These are phyloP conservation scores for Aspergillus steynii DNA, from an alignment of 495 filamentous ascomycete genomes.

Conservation along the genomic window DNA sequence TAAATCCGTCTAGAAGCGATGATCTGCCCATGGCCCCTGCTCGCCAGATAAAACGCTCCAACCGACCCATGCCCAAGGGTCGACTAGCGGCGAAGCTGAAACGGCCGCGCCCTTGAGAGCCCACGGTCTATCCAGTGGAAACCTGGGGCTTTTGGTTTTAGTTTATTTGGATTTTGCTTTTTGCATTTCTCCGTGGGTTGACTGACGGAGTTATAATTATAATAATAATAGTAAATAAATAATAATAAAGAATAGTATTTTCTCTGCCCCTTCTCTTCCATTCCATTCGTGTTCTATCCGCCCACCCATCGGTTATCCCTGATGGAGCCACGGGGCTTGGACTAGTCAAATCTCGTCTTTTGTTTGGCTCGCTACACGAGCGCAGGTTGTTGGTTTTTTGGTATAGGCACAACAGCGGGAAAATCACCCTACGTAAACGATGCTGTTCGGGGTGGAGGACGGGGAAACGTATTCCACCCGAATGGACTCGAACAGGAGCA, in stretches of 20 bases:
- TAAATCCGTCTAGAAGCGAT: background rate
- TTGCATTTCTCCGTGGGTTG: background rate
- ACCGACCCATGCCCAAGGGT: constrained; percentile 18
- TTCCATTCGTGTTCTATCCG: background rate
- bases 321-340: background rate
- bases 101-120: constrained; percentile 15
- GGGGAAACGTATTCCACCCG: background rate
- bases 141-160: constrained; percentile 6
- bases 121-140: constrained; percentile 1
- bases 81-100: constrained; percentile 20
- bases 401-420: background rate
- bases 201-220: background rate
- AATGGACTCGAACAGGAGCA: background rate
- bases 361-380: background rate
- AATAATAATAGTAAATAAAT: background rate
- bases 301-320: background rate
- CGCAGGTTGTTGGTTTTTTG: background rate
- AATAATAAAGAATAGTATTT: background rate
- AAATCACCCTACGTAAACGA: background rate
- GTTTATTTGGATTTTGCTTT: background rate
- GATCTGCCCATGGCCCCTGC: constrained; percentile 20
- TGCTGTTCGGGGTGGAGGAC: background rate
- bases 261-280: background rate
- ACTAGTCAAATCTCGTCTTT: background rate
- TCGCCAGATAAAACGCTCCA: constrained; percentile 7